Evolutionary conservation across 495 filamentous ascomycete genomes (phyloP).

Genomic region (Neurospora cerealis): DNA sequence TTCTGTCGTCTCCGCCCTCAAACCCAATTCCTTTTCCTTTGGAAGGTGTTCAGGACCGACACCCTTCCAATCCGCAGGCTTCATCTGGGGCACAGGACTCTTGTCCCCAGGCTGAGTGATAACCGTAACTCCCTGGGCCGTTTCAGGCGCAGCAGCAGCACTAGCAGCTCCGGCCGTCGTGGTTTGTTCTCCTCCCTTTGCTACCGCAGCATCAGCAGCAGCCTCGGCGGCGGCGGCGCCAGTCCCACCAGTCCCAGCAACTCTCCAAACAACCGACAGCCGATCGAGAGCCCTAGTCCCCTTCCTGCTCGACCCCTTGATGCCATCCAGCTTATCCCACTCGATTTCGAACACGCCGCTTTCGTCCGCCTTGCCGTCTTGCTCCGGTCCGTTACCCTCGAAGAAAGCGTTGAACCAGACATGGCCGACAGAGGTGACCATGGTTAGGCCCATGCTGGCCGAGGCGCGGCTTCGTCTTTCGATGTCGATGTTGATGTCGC

Average conservation of each 20-base stretch:
- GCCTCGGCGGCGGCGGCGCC: not conserved
- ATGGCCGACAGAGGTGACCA: constrained; percentile 88
- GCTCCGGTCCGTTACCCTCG: constrained; percentile 67
- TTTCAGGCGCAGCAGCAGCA: constrained; percentile 9
- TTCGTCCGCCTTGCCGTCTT: constrained; percentile 32
- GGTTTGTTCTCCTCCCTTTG: not conserved
- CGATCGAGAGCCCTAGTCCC: constrained; percentile 73
- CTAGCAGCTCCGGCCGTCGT: constrained; percentile 5
- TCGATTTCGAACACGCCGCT: constrained; percentile 49
- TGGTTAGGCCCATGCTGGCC: constrained; percentile 64
- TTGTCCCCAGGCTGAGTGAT: constrained; percentile 51
- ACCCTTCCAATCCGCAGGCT: constrained; percentile 63
- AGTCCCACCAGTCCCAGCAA: constrained; percentile 7
- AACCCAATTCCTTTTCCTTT: constrained; percentile 50
- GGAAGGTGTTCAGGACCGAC: constrained; percentile 32
- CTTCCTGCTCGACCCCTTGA: constrained; percentile 70
- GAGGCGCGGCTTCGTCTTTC: constrained; percentile 64
- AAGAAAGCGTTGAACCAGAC: constrained; percentile 97
- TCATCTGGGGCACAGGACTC: constrained; percentile 55
- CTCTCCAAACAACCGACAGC: constrained; percentile 77
- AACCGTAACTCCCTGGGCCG: constrained; percentile 8
- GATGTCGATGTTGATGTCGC: constrained; percentile 83
- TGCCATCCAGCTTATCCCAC: constrained; percentile 52
- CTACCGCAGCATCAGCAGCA: constrained; percentile 14
- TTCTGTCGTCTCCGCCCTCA: constrained; percentile 49